Base-by-base conservation (phyloP, 2,329 filamentous ascomycete genomes). In the Venturia aucupariae region DNA sequence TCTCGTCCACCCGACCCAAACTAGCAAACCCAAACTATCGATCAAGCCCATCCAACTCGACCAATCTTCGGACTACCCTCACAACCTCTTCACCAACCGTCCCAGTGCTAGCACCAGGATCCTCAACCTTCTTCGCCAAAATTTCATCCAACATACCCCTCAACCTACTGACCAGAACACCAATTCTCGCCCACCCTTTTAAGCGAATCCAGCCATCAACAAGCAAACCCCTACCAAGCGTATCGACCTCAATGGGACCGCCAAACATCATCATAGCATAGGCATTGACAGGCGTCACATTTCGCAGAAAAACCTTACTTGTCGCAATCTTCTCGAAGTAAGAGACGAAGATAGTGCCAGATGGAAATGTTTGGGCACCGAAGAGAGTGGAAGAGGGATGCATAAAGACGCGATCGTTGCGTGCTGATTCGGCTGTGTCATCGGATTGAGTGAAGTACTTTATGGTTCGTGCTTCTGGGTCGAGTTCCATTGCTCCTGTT, bases 301-400 rank as follows among this genome's bases (percentile, higher is more conserved):
- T 93, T 27, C 93, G 82, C 30, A 97, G 86, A 72, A 96, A 97
- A 2, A 96, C 85, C 78, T 97, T 97, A n/a, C 30, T 44, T 10
- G 65, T 97, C 3, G 89, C 86, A 78, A 97, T 94, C 76, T 96
- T 92, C 62, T 84, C 90, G 75, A 97, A 97, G 75, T 96, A 97
- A 63, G 87, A 88, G 74, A 99, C 79, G 74, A 93, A 97, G 1
- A 85, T 82, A 5, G 89, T 88, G 62, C 86, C 85, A 2, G 62
- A 54, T 0, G 89, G 84, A 72, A 95, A 96, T 0, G 81, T 84
- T 72, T 96, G 90, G 13, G 86, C 87, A 62, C 87, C 88, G 74
- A 97, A 97, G 11, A 97, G 81, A 0, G 89, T 92, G 55, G 90
- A 95, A 70, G 86, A 87, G 0, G 94, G 94, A 72, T 99, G 94